Evolutionary conservation across 345 rosid genomes (phyloP).

Genomic region (Pistacia atlantica): DNA sequence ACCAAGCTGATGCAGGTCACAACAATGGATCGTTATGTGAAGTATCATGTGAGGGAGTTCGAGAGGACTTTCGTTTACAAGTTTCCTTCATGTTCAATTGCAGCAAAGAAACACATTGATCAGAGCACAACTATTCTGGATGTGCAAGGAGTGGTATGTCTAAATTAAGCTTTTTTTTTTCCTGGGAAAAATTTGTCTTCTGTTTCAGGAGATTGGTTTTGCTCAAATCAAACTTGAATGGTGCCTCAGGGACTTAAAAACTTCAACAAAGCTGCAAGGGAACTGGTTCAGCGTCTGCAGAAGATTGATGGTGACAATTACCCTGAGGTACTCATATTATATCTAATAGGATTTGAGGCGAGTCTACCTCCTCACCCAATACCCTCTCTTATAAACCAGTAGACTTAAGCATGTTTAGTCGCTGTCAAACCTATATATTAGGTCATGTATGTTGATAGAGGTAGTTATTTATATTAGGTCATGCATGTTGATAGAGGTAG

Average conservation of each 20-base stretch:
- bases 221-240: slow-evolving; percentile 1
- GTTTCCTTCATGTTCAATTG: slow-evolving; percentile 80
- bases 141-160: slow-evolving; percentile 87
- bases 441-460: too few species aligned
- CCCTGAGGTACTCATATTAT: slow-evolving; percentile 64
- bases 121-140: slow-evolving; percentile 94
- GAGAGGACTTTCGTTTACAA: slow-evolving; percentile 75
- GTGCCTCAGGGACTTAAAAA: slow-evolving; percentile 76
- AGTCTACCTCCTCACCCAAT: too few species aligned
- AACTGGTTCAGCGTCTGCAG: slow-evolving; percentile 67
- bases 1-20: slow-evolving; percentile 85
- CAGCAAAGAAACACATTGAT: slow-evolving; percentile 73
- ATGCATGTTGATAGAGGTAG: too few species aligned
- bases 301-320: slow-evolving; percentile 85
- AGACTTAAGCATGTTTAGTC: too few species aligned
- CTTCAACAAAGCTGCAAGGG: slow-evolving; percentile 86
- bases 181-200: not conserved
- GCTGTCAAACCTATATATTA: too few species aligned
- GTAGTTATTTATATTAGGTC: too few species aligned
- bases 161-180: too few species aligned
- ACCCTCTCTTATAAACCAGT: too few species aligned
- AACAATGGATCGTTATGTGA: slow-evolving; percentile 70
- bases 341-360: not conserved
- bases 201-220: not conserved
- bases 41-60: slow-evolving; percentile 86